A percentile compares a stretch with the other conserved stretches of the same genome.
Conservation (phyloP, 495 filamentous ascomycete species). For the Aspergillus bertholletiae region DNA sequence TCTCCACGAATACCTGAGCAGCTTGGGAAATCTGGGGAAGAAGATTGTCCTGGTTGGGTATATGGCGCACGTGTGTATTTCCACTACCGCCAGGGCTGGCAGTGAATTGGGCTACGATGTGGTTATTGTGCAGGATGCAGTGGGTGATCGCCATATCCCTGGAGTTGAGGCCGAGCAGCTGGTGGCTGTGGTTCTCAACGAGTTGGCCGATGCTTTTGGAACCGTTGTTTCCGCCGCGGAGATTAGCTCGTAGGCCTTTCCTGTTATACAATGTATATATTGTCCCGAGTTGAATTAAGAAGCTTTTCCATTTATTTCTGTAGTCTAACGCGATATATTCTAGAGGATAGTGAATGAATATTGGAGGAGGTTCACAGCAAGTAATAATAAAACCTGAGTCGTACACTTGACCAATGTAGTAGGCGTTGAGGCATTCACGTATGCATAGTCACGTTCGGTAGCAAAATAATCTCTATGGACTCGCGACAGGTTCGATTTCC, state of each 20-base stretch:
- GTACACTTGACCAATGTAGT: too few relatives aligned
- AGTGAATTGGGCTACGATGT: slow-evolving; percentile 57
- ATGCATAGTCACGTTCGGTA: too few relatives aligned
- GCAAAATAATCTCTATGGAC: too few relatives aligned
- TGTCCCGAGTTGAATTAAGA: too few relatives aligned
- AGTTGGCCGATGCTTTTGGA: slow-evolving; percentile 46
- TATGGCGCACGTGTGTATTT: slow-evolving; percentile 63
- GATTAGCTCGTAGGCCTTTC: slow-evolving; percentile 13
- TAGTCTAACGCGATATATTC: too few relatives aligned
- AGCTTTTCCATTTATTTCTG: too few relatives aligned
- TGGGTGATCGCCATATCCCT: slow-evolving; percentile 59
- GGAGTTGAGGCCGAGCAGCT: slow-evolving; percentile 39
- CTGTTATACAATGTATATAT: too few relatives aligned
- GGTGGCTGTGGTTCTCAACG: slow-evolving; percentile 35
- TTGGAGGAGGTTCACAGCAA: too few relatives aligned
- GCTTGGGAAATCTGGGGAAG: slow-evolving; percentile 30
- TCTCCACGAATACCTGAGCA: slow-evolving; percentile 35
- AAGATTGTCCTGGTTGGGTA: slow-evolving; percentile 53
- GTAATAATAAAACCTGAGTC: too few relatives aligned
- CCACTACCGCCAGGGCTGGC: slow-evolving; percentile 53
- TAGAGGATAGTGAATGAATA: too few relatives aligned
- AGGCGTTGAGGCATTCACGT: too few relatives aligned
- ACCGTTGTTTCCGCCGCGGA: slow-evolving; percentile 38
- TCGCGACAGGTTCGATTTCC: too few relatives aligned
- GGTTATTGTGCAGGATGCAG: slow-evolving; percentile 49